Base-by-base conservation (phyloP, 257 asterid species). In the Capsicum pubescens region DNA sequence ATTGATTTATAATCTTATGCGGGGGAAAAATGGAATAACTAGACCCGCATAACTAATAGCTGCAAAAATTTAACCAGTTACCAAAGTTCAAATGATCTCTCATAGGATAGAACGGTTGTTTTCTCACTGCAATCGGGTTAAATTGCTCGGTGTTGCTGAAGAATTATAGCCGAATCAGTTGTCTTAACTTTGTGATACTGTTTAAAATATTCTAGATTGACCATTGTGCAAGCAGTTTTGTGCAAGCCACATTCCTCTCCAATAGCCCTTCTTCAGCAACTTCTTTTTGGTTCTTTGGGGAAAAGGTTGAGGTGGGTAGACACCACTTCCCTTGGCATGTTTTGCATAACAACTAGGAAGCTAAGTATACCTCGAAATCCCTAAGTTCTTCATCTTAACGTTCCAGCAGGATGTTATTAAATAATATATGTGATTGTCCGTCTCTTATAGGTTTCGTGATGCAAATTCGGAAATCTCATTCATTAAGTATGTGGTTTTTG, bases 81-180 rank as follows among this genome's bases (percentile, higher is more conserved):
- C 44, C 44, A 4, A 39, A 39, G 44, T 39, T 4, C 5, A 39
- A 39, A 39, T 4, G 5, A 39, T 4, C 44, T 4, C 44, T 39
- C 44, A 39, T 42, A 17, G 79, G 78, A 46, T 70, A 42, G 79
- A 32, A 70, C 44, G 35, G 35, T 69, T 70, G 79, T 44, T 70
- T n/a, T 70, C 26, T 36, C 26, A n/a, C 57, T 17, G 15, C 16
- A 9, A 44, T 44, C 9, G 35, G 15, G 79, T 44, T 70, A 44
- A 17, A 70, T 17, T 44, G 56, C 35, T 17, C 5, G 17, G 36
- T 5, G 35, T 70, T 70, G 57, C 57, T 2, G 16, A 17, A 70
- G 55, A 70, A 70, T 16, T 42, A 46, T 70, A 17, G 17, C 5
- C 1, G 57, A 17, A 42, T 42, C 32, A 42, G 44, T 44, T 17